A percentile compares a stretch with the other conserved stretches of the same genome.
Conservation (phyloP, 2,329 filamentous ascomycete species). For the Chaetomiaceae sp. region DNA sequence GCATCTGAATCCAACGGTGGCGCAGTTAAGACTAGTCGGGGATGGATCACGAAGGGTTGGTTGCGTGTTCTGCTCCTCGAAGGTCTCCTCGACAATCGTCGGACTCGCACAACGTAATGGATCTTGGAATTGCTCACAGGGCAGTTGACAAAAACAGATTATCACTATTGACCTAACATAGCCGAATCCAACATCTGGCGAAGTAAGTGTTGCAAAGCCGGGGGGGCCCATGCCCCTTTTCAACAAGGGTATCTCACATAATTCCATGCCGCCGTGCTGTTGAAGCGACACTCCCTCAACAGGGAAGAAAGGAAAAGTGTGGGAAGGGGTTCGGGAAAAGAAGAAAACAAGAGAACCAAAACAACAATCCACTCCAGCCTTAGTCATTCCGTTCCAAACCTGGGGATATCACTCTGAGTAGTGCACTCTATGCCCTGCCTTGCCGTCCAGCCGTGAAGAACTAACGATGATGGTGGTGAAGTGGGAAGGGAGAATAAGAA, state of each 20-base stretch:
- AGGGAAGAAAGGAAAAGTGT: background rate
- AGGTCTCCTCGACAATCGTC: no score
- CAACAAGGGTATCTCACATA: conserved; percentile 10
- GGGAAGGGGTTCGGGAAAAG: no score
- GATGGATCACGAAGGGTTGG: no score
- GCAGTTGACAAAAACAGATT: background rate
- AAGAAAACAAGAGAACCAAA: conserved; percentile 4
- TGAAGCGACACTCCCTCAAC: background rate
- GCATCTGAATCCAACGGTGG: no score
- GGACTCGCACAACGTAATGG: no score
- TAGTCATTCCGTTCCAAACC: background rate
- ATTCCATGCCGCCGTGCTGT: background rate
- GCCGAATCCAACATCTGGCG: background rate
- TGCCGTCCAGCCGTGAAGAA: background rate
- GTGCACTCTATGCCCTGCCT: conserved; percentile 10
- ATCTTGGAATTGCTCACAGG: no score
- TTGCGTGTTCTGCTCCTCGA: no score
- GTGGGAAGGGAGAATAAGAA: background rate
- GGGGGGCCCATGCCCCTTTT: background rate
- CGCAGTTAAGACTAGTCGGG: no score
- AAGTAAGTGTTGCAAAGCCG: background rate
- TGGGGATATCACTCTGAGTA: conserved; percentile 10
- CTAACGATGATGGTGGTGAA: background rate
- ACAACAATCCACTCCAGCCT: background rate
- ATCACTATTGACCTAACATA: conserved; percentile 10